Conservation (phyloP, 108 stramenopile species). For the Craspedostauros australis region DNA sequence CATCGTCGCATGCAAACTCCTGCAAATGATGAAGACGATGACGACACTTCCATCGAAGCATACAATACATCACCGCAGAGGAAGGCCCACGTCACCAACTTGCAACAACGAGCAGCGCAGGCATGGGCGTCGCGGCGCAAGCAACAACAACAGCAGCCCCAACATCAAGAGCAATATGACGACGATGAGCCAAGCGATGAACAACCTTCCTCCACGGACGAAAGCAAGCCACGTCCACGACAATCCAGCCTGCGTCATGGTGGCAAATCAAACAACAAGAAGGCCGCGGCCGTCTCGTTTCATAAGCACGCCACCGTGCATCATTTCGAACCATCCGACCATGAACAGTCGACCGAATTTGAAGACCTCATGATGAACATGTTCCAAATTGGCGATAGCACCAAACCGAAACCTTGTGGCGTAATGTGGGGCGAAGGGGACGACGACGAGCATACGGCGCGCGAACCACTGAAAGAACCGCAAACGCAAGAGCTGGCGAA, state of each 20-base stretch:
- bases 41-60: constrained; percentile 18
- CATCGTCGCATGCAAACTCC: no score
- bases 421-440: no score
- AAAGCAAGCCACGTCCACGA: no score
- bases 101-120: constrained; percentile 28
- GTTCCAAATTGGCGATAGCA: not conserved
- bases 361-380: not conserved
- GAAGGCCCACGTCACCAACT: not conserved
- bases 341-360: not conserved
- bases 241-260: not conserved
- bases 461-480: no score
- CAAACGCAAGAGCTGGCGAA: no score
- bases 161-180: no score
- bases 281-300: constrained; percentile 12
- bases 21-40: not conserved
- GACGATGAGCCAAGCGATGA: no score
- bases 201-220: no score
- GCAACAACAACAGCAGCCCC: no score
- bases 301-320: constrained; percentile 18
- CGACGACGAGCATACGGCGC: no score
- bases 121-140: constrained; percentile 28
- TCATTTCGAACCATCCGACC: constrained; percentile 18
- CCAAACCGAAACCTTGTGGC: no score
- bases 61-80: not conserved
- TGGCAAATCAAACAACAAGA: not conserved